Evolutionary conservation across 495 filamentous ascomycete genomes (phyloP).

Genomic region (Penicillium desertorum): DNA sequence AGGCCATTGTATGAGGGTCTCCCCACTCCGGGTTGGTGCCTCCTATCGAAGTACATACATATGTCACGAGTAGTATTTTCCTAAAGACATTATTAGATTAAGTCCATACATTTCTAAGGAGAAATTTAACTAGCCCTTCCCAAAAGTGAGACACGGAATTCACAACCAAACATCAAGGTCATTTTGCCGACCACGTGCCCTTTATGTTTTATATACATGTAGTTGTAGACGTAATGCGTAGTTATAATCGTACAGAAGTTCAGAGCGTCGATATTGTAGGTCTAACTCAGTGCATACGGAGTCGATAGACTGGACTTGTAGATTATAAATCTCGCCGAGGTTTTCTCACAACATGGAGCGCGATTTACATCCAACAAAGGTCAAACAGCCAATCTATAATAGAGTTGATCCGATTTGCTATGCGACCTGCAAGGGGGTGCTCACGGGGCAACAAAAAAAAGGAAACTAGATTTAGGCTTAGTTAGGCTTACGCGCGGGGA

Average conservation of each 20-base stretch:
- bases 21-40: conserved; percentile 7
- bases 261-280: background rate
- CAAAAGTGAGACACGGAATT: background rate
- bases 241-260: background rate
- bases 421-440: conserved; percentile 18
- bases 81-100: background rate
- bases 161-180: background rate
- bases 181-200: background rate
- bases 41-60: background rate
- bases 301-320: background rate
- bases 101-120: background rate
- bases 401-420: conserved; percentile 15
- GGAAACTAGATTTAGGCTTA: conserved; percentile 1
- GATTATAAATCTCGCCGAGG: conserved; percentile 11
- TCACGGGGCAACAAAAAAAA: background rate
- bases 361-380: conserved; percentile 14
- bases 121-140: background rate
- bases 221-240: background rate
- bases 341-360: conserved; percentile 15
- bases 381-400: conserved; percentile 10
- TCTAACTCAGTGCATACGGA: background rate
- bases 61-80: background rate
- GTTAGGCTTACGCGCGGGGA: conserved; percentile 20
- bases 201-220: background rate
- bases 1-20: background rate